Percentiles rank a stretch among this genome's conserved stretches.
Conservation (phyloP, 768 basidiomycete genomes). For the Russula foetens region DNA sequence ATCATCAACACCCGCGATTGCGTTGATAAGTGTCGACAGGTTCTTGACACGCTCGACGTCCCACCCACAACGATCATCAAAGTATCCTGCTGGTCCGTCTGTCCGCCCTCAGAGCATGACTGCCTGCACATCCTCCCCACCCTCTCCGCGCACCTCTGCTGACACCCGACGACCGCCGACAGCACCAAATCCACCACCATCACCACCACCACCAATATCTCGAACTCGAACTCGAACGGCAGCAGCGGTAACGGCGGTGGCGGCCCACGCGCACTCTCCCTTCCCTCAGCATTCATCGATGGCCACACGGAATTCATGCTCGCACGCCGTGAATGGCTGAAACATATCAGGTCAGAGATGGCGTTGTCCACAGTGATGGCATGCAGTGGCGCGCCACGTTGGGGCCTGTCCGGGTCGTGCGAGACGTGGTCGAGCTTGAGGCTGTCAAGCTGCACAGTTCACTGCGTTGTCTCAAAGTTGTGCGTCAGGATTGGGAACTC, state of each 20-base stretch:
- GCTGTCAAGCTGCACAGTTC: no score
- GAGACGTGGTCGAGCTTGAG: no score
- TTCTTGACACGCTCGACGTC: conserved; percentile 3
- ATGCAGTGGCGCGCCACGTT: no score
- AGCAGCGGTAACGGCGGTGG: neutral
- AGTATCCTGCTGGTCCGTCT: conserved; percentile 7
- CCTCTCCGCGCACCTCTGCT: conserved; percentile 7
- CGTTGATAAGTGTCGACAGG: conserved; percentile 8
- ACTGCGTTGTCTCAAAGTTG: no score
- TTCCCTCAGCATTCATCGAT: neutral
- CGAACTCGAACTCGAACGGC: no score
- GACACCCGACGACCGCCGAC: neutral
- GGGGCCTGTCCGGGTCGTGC: no score
- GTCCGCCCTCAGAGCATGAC: conserved; percentile 11
- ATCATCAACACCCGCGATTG: neutral
- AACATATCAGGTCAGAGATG: no score
- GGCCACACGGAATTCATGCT: neutral
- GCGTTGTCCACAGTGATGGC: no score
- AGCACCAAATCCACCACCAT: neutral
- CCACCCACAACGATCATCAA: neutral
- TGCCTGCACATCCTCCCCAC: conserved; percentile 10
- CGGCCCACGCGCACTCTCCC: conserved; percentile 6
- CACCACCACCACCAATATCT: no score
- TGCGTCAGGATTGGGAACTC: no score
- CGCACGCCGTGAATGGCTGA: no score